Evolutionary conservation across 2,329 filamentous ascomycete species (phyloP).

Genomic region (Emericellopsis cladophorae): DNA sequence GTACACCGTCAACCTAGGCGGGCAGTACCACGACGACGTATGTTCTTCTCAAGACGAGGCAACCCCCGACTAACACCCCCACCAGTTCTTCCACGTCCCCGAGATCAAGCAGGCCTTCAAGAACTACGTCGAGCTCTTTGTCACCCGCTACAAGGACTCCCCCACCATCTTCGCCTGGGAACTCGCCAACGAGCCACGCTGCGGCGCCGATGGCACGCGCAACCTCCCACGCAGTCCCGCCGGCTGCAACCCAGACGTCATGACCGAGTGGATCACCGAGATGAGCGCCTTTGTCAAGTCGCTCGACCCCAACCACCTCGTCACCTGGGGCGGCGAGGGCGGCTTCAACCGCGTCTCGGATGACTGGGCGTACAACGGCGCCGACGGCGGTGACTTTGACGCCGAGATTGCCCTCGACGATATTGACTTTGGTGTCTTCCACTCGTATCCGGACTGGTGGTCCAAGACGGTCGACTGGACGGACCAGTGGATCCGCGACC

Average conservation of each 20-base stretch:
- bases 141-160: constrained; percentile 45
- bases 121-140: constrained; percentile 45
- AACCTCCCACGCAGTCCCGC: constrained; percentile 27
- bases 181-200: constrained; percentile 48
- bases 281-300: constrained; percentile 41
- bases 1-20: constrained; percentile 41
- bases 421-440: constrained; percentile 42
- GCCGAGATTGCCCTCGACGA: constrained; percentile 30
- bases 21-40: constrained; percentile 35
- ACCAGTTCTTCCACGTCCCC: constrained; percentile 33
- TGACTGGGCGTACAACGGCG: constrained; percentile 32
- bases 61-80: neutral
- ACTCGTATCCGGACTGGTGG: constrained; percentile 45
- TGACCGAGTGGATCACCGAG: constrained; percentile 36
- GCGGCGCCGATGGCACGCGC: constrained; percentile 29
- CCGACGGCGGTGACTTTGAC: constrained; percentile 41
- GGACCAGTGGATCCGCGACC: constrained; percentile 40
- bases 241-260: constrained; percentile 24
- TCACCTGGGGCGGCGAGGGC: constrained; percentile 46
- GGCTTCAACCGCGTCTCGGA: constrained; percentile 32
- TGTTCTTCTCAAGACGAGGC: constrained; percentile 4
- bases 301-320: constrained; percentile 36
- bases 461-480: constrained; percentile 37
- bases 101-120: constrained; percentile 39
- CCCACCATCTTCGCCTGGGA: constrained; percentile 56